Base-by-base conservation (phyloP, 2,329 filamentous ascomycete genomes). In the Monosporascus sp. region DNA sequence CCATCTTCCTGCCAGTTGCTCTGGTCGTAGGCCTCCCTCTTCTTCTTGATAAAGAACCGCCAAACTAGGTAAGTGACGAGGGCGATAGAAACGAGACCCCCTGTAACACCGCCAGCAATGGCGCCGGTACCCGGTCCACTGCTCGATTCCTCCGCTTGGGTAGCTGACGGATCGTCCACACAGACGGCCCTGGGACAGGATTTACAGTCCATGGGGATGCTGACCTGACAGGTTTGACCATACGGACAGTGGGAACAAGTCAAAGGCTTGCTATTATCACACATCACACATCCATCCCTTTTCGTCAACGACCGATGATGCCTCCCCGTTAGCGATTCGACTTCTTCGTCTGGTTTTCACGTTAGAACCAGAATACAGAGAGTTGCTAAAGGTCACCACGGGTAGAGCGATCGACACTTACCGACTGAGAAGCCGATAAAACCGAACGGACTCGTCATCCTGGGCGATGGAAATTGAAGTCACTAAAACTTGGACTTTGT, bases 61-160 rank as follows among this genome's bases (percentile, higher is more conserved):
- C 90, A 97, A 37, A 97, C 79, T 41, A 96, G 72, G 63, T 91
- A 96, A 3, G 87, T 87, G 50, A 89, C 68, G 38, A 90, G 72
- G n/a, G 81, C 87, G 50, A 97, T 79, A 46, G 85, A 78, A n/a
- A 80, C 79, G 15, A 97, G 70, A 60, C 91, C 94, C 58, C 91
- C 94, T 44, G 97, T 75, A 9, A 97, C 91, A 59, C 93, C 93
- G 59, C 94, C 94, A 2, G 88, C 93, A 59, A 99, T 97, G 37
- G 90, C 89, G 43, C 92, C 92, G 1, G 87, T 77, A 61, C 89
- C 92, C 7, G 87, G 81, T 7, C 81, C 78, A 11, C 73, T 72
- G 38, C 63, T 65, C 2, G 37, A 24, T 6, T 46, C 45, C 18
- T 52, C 24, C 15, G 55, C 17, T 2, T 48, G 31, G 25, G 52